A percentile compares a stretch with the other conserved stretches of the same genome.
phyloP scores from a whole-genome alignment of 768 basidiomycete species.

The Boletus eberwhitei region DNA sequence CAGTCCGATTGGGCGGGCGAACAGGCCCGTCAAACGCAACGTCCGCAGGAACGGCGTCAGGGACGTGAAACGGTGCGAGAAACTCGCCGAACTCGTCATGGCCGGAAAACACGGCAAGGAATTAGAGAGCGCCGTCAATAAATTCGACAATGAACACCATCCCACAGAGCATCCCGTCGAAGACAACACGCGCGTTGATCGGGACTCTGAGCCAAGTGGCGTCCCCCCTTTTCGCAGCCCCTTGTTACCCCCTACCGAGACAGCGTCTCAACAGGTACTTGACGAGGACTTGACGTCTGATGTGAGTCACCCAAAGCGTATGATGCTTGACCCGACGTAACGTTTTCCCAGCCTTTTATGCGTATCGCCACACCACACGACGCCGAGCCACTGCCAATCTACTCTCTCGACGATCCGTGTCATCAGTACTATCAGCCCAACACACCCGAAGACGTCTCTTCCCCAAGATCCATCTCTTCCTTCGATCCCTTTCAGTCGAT shows the following conservation, averaged over 20 bases:
- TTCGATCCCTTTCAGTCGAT: slow-evolving; percentile 10
- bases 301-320: slow-evolving; percentile 9
- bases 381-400: slow-evolving; percentile 1
- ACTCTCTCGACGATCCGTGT: background rate
- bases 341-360: slow-evolving; percentile 1
- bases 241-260: slow-evolving; percentile 26
- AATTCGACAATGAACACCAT: slow-evolving; percentile 23
- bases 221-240: slow-evolving; percentile 29
- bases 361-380: background rate
- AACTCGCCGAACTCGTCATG: slow-evolving; percentile 48
- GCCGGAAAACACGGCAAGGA: slow-evolving; percentile 50
- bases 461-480: background rate
- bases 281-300: background rate
- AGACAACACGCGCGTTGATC: background rate
- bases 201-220: background rate
- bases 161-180: background rate
- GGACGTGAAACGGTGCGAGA: slow-evolving; percentile 48
- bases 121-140: slow-evolving; percentile 42
- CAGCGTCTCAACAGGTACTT: background rate
- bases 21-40: slow-evolving; percentile 46
- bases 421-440: slow-evolving; percentile 7
- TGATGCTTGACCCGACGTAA: slow-evolving; percentile 1
- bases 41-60: slow-evolving; percentile 48
- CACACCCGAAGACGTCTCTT: background rate
- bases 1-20: slow-evolving; percentile 41